Evolutionary conservation across 768 basidiomycete species (phyloP).

Genomic region (Russula dissimulans): DNA sequence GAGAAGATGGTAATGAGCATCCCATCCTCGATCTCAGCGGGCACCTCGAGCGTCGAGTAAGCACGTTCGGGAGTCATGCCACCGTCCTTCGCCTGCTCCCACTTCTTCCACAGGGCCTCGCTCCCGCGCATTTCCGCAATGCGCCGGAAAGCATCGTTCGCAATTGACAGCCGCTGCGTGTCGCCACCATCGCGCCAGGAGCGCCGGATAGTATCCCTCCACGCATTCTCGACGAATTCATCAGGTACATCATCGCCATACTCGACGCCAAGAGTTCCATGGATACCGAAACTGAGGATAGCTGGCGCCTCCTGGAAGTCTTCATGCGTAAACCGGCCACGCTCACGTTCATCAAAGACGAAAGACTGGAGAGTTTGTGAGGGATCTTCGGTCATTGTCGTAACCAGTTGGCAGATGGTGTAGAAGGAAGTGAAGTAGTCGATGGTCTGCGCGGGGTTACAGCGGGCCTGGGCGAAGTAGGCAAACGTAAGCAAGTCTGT

Average conservation of each 20-base stretch:
- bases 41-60: conserved; percentile 61
- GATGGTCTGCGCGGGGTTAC: conserved; percentile 57
- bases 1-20: conserved; percentile 65
- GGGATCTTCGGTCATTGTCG: conserved; percentile 39
- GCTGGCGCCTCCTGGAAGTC: conserved; percentile 42
- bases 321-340: conserved; percentile 51
- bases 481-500: conserved; percentile 69
- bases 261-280: conserved; percentile 52
- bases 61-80: conserved; percentile 63
- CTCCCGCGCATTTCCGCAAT: conserved; percentile 59
- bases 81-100: conserved; percentile 46
- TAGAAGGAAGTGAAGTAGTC: conserved; percentile 55
- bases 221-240: conserved; percentile 60
- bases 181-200: conserved; percentile 43
- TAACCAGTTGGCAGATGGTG: conserved; percentile 41
- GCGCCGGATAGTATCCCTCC: conserved; percentile 49
- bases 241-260: conserved; percentile 62
- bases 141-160: conserved; percentile 61
- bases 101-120: conserved; percentile 36
- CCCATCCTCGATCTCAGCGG: conserved; percentile 63
- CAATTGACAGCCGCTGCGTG: conserved; percentile 38
- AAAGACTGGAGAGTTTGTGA: conserved; percentile 45
- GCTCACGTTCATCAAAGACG: conserved; percentile 49
- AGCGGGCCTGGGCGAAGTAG: conserved; percentile 73
- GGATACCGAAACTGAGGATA: conserved; percentile 58